phyloP scores from a whole-genome alignment of 2,329 filamentous ascomycete genomes.

The Diplocarpon rosae region DNA sequence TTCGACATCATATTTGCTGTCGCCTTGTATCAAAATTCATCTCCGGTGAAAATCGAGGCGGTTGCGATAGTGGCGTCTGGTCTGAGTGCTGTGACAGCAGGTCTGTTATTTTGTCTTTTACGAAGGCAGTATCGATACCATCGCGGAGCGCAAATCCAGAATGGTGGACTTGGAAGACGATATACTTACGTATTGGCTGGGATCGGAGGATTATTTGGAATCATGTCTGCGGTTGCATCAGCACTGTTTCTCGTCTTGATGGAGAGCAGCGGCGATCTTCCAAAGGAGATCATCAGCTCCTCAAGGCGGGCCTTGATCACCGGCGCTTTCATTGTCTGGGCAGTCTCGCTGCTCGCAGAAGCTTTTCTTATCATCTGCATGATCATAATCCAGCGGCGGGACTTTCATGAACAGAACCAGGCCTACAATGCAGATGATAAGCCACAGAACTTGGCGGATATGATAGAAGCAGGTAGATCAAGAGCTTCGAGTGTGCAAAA shows the following conservation, averaged over 20 bases:
- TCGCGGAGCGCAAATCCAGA: conserved; percentile 20
- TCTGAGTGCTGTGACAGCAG: conserved; percentile 15
- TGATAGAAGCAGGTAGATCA: conserved; percentile 13
- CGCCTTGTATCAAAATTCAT: conserved; percentile 13
- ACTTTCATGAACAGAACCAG: conserved; percentile 22
- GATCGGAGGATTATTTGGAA: conserved; percentile 17
- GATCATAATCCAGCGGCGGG: conserved; percentile 20
- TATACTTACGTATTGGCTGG: conserved; percentile 23
- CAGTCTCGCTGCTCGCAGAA: conserved; percentile 19
- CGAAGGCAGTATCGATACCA: conserved; percentile 22
- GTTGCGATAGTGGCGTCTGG: conserved; percentile 22
- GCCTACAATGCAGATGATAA: conserved; percentile 17
- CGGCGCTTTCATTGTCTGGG: conserved; percentile 24
- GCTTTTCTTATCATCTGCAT: conserved; percentile 23
- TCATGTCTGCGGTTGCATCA: conserved; percentile 20
- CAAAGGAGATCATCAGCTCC: conserved; percentile 13
- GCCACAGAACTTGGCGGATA: conserved; percentile 14
- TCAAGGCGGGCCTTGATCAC: conserved; percentile 15
- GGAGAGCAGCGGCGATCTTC: conserved; percentile 15
- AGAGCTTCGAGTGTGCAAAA: conserved; percentile 10
- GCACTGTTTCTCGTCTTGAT: conserved; percentile 20
- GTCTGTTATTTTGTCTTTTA: conserved; percentile 19
- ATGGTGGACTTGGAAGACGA: conserved; percentile 18
- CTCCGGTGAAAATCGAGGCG: conserved; percentile 8
- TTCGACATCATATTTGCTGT: conserved; percentile 25